Evolutionary conservation across 1,139 yeast genomes (phyloP), one percentile per base, ranked within the genome.

Genomic region (Pichia sp.): DNA sequence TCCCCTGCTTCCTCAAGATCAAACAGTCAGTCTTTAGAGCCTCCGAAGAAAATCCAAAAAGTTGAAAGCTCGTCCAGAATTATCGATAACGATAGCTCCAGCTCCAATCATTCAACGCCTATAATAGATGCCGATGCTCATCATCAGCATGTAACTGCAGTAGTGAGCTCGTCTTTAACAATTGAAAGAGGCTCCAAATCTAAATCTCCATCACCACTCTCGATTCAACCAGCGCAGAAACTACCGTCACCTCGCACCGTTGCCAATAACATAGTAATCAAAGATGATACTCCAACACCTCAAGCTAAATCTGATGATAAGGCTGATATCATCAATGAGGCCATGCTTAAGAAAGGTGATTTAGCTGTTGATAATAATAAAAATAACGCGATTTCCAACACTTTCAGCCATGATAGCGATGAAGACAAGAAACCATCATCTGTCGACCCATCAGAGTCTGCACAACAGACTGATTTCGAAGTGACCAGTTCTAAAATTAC

Each of bases 1-100:
- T 59, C 51, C 26, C 59, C 52, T 15, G 42, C 50, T 8, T 50
- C 36, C 10, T 40, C 51, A 31, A 41, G 52, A 26, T 52, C 52
- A 11, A 51, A 45, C 36, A 48, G 52, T 15, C 52, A 34, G 42
- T 8, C 50, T 2, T 8, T 30, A 15, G 57, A 54, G 40, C 50
- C 52, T 10, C 49, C 57, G 3, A 55, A 45, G 31, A 55, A 55
- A 30, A 8, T 48, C 4, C 50, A 48, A 16, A 55, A 45, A 43
- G 31, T 23, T 8, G 51, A 42, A 11, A 45, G 19, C 32, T 16
- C 50, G 11, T n/a, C 10, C 13, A 43, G 44, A 15, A 8, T 16
- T 49, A 10, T n/a, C 15, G 30, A n/a, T 23, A 11, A 23, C 30
- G 31, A 38, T 5, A 31, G 47, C n/a, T 32, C 16, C n/a, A 34